Base-by-base conservation (phyloP, 1,139 yeast species). In the Citeromyces siamensis region DNA sequence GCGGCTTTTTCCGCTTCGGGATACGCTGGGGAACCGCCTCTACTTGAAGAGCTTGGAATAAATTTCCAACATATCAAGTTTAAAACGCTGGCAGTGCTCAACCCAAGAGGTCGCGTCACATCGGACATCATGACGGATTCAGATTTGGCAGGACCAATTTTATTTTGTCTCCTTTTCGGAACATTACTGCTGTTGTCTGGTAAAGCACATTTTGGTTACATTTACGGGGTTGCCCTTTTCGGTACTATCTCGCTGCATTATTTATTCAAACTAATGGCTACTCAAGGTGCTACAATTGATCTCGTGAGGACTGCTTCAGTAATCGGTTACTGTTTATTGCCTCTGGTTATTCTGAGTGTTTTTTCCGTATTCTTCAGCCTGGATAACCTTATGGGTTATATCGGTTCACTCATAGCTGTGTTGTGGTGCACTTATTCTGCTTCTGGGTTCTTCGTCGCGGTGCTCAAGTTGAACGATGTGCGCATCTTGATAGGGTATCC, bases 1-100 rank as follows among this genome's bases (percentile, higher is more conserved):
- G 94, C 95, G 4, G 98, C 98, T 0, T 80, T 93, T 52, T 86
- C 96, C 2, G 82, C 96, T 0, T 68, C 83, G 1, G 98, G 99
- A 1, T 90, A 90, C 53, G 77, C 95, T 0, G 93, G 88, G 19
- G 99, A 90, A 55, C 93, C 95, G 0, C 90, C 97, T 1, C 62
- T 90, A 38, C 63, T 90, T 38, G 95, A 90, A 54, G 99, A 90
- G 53, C 61, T 90, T 32, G 99, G 97, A 1, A 84, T 93, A 51
- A 88, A 90, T 56, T 90, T 93, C 52, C 71, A 68, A 36, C 97
- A 90, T 53, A 90, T 90, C 47, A 74, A 79, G 48, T 68, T 75
- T 36, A 86, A 90, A 64, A 90, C 98, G 0, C 60, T 76, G 53
- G 84, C 93, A 3, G 98, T 86, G 17, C 68, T 90, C 52, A 53